Base-by-base conservation (phyloP, 768 basidiomycete species). In the Tricholoma terreum region DNA sequence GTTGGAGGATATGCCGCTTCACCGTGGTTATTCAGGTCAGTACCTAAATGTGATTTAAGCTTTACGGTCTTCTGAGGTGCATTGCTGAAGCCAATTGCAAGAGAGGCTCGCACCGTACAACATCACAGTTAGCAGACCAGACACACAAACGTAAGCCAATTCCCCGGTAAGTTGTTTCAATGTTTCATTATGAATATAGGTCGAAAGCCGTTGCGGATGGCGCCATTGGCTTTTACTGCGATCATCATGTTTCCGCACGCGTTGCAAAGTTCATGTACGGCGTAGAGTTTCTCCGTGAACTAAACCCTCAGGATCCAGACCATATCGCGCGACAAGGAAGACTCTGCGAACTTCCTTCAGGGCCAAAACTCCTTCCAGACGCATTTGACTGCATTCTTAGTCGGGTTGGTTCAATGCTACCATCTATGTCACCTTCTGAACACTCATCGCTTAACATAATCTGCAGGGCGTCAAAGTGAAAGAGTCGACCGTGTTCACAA, bases 171-270 rank as follows among this genome's bases (percentile, higher is more conserved):
- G 24, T 8, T 11, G 15, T 33, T 14, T 14, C 24, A 3, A 38
- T 22, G 17, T 11, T 45, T 43, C 4, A 61, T 43, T 11, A 17
- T 31, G 10, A 21, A 27, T 63, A n/a, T 61, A 91, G 89, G 12
- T 90, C 90, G 15, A 92, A 92, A 70, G 90, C 90, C 3, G 89
- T 91, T 6, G 89, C 90, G 30, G 89, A 92, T 60, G 90, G 90
- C 22, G 89, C 89, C 1, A 83, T 92, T 60, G 89, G 89, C 27
- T 92, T 91, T 70, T 91, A 90, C 70, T 88, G 86, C 61, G 90
- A 91, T 64, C 90, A 91, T 59, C 86, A 90, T 62, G 90, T 92
- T 55, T 87, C 87, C 4, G 87, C 90, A 21, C 82, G 90, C 43
- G 84, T 90, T 75, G 87, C 88, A 30, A 89, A 80, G 67, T 90